Percentiles rank a stretch among this genome's conserved stretches.
phyloP scores from a whole-genome alignment of 805 yeast species.

The Blastobotrys robertii region DNA sequence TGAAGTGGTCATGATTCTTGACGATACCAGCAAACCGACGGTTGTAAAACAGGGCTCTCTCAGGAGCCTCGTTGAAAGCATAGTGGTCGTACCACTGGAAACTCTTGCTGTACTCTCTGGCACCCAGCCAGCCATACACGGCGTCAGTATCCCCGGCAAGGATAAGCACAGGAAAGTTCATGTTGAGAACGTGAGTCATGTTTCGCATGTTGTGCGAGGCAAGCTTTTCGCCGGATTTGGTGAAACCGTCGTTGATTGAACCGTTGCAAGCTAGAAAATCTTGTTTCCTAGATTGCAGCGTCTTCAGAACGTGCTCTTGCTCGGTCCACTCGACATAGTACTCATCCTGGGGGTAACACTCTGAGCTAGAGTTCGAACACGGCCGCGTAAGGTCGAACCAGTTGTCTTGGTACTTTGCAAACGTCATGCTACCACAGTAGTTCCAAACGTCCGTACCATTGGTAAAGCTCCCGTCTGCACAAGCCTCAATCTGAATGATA shows the following conservation, averaged over 20 bases:
- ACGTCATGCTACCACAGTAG: constrained; percentile 42
- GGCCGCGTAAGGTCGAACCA: constrained; percentile 52
- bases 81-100: constrained; percentile 54
- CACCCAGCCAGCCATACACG: constrained; percentile 90
- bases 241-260: constrained; percentile 61
- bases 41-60: constrained; percentile 18
- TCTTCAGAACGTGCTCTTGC: constrained; percentile 41
- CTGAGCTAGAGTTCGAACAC: constrained; percentile 38
- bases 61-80: constrained; percentile 40
- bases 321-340: constrained; percentile 45
- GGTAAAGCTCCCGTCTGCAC: constrained; percentile 84
- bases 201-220: constrained; percentile 44
- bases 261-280: constrained; percentile 64
- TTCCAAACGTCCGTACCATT: constrained; percentile 60
- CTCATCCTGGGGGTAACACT: constrained; percentile 48
- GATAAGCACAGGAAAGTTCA: constrained; percentile 66
- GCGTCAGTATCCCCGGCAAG: constrained; percentile 94
- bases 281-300: constrained; percentile 48
- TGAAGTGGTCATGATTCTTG: constrained; percentile 58
- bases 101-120: constrained; percentile 68
- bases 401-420: constrained; percentile 42
- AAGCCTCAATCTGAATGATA: constrained; percentile 47
- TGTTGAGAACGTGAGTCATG: constrained; percentile 52
- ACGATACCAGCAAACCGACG: constrained; percentile 31
- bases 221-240: constrained; percentile 49